Evolutionary conservation across 306 rosid genomes (phyloP), one percentile per base, ranked within the genome.

Genomic region (Prunus fruticosa): DNA sequence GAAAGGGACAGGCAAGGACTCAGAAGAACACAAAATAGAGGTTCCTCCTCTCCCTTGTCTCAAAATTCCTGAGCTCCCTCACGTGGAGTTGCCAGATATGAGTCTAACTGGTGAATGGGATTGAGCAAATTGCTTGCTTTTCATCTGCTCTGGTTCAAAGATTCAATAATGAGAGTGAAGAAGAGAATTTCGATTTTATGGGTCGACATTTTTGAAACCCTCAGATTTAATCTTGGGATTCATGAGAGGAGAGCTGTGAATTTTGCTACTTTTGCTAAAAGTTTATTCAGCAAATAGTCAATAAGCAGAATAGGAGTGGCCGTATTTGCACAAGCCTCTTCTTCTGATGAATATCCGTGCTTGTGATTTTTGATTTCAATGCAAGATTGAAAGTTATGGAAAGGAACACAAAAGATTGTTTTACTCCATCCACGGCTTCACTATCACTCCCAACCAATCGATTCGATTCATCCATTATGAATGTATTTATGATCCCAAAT

Each of bases 51-150:
- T 85, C 77, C 63, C 84, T 20, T 43, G 88, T 22, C 51, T 90
- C 49, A 71, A 58, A 5, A 72, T 88, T 18, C 91, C 86, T 22
- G 88, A 83, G 52, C 54, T 86, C n/a, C 77, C 89, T 28, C 71
- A 2, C 2, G 2, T 84, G 61, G 89, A 87, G 50, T 68, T 84
- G 2, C 67, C 83, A 16, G 80, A 58, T 67, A 67, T 79, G 20
- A 64, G 71, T 41, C 25, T 51, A 5, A 67, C 66, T 43, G 70
- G 50, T 45, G 79, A 62, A 58, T 15, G 80, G 28, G 53, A 83
- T 16, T 80, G 80, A 49, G 22, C 5, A 34, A 3, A 52, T 19
- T 60, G 38, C 25, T 20, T 30, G 15, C 11, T 30, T 63, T 61
- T 49, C 15, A 45, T 25, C 28, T 43, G 16, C 16, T 23, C 32